phyloP scores from a whole-genome alignment of 2,329 filamentous ascomycete genomes.

The Colletotrichum sp. region DNA sequence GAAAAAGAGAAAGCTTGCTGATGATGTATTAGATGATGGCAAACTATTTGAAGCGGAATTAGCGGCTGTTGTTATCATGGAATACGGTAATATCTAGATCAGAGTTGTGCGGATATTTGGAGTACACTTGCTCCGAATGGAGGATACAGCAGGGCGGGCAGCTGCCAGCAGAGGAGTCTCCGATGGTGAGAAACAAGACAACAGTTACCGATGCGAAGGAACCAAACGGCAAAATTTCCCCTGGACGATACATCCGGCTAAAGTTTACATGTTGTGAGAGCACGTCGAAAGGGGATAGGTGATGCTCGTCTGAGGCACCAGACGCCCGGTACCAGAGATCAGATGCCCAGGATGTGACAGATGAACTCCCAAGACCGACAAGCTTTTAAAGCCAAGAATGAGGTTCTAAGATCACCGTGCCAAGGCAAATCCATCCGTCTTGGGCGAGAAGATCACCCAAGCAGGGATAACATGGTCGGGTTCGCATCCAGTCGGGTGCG shows the following conservation, averaged over 20 bases:
- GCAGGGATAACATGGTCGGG: neutral
- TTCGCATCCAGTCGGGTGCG: neutral
- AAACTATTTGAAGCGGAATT: neutral
- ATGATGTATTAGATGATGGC: neutral
- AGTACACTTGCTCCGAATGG: neutral
- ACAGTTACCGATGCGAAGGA: neutral
- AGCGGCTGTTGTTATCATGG: fast-evolving
- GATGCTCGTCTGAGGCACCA: neutral
- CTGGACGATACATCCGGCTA: neutral
- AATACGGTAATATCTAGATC: neutral
- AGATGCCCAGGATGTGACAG: neutral
- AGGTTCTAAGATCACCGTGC: neutral
- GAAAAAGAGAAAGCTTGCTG: neutral
- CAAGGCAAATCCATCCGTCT: neutral
- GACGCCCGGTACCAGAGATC: neutral
- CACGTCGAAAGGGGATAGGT: neutral
- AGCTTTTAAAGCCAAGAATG: neutral
- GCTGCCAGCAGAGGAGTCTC: neutral
- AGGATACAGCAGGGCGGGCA: neutral
- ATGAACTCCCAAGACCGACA: neutral
- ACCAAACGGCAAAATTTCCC: neutral
- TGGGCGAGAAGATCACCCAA: neutral
- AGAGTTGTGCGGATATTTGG: too few relatives aligned
- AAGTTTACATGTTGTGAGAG: neutral
- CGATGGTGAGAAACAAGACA: neutral